These are phyloP conservation scores for Paradendryphiella salina DNA, from an alignment of 2,329 filamentous ascomycete species.

Conservation along the genomic window DNA sequence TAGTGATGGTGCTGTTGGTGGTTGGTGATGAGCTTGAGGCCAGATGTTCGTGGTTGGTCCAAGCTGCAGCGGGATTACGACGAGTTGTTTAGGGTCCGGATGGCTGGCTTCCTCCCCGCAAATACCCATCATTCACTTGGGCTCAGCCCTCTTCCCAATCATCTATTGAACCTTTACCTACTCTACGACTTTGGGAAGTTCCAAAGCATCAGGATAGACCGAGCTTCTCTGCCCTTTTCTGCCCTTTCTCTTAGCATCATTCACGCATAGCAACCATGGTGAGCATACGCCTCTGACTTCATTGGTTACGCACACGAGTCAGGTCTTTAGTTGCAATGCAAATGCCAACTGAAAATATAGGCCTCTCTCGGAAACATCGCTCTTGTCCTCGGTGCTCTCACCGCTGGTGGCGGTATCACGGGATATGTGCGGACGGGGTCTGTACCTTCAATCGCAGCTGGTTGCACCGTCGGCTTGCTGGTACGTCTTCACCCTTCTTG, in stretches of 20 bases:
- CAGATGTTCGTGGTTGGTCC: conserved; percentile 26
- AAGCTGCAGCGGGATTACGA: conserved; percentile 11
- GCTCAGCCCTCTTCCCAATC: not conserved
- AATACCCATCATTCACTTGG: conserved; percentile 9
- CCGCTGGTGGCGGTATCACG: conserved; percentile 81
- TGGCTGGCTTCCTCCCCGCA: conserved; percentile 25
- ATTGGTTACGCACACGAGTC: conserved; percentile 1
- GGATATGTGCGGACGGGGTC: conserved; percentile 86
- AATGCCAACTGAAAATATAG: conserved; percentile 13
- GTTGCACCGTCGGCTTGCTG: conserved; percentile 75
- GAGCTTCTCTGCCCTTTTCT: not conserved
- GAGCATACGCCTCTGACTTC: not conserved
- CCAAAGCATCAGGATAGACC: not conserved
- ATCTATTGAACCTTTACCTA: no score
- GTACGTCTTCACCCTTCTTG: conserved; percentile 42
- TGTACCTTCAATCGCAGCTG: conserved; percentile 82
- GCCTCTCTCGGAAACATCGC: conserved; percentile 63
- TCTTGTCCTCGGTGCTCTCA: conserved; percentile 77
- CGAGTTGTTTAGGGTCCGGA: no score
- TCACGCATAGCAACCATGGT: conserved; percentile 2
- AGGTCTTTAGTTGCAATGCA: not conserved
- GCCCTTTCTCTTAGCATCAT: no score
- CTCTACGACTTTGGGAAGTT: no score
- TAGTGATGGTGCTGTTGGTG: conserved; percentile 16
- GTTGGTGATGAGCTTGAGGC: conserved; percentile 29